Conservation (phyloP, 164 flowering plant genomes). For the Chimonanthus salicifolius region DNA sequence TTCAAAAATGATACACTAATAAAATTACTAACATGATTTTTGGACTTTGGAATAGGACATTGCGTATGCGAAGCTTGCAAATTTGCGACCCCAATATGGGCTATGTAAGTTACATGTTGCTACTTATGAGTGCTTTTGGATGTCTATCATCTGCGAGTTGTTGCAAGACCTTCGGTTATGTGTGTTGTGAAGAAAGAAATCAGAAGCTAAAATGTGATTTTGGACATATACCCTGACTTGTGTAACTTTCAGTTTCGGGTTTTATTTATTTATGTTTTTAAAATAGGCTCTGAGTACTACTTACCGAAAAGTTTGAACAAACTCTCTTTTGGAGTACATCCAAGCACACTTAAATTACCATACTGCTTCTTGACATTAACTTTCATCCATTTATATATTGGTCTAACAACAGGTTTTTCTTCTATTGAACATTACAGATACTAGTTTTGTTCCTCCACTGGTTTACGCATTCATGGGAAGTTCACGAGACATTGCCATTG, state of each 20-base stretch:
- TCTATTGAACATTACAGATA: slow-evolving; percentile 39
- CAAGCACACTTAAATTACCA: not conserved
- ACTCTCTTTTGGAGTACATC: not conserved
- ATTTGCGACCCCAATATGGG: slow-evolving; percentile 58
- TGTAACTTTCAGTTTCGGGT: too few species aligned
- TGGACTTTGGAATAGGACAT: slow-evolving; percentile 44
- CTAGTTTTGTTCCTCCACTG: slow-evolving; percentile 93
- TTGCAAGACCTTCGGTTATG: too few species aligned
- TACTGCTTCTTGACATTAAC: not conserved
- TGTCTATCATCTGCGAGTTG: not conserved
- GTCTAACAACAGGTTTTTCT: not conserved
- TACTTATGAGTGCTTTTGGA: not conserved
- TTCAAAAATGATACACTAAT: too few species aligned
- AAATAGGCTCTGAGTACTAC: too few species aligned
- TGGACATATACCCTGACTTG: too few species aligned
- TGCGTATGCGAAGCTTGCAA: slow-evolving; percentile 68
- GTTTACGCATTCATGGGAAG: slow-evolving; percentile 93
- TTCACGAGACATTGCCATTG: slow-evolving; percentile 92
- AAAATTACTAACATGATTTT: not conserved
- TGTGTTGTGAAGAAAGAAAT: too few species aligned
- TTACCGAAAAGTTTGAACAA: too few species aligned
- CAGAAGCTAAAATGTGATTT: too few species aligned
- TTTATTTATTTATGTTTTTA: too few species aligned
- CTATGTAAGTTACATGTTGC: slow-evolving; percentile 45
- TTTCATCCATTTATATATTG: not conserved